Evolutionary conservation across 2,329 filamentous ascomycete genomes (phyloP), one percentile per base, ranked within the genome.

Genomic region (Elsinoe australis): DNA sequence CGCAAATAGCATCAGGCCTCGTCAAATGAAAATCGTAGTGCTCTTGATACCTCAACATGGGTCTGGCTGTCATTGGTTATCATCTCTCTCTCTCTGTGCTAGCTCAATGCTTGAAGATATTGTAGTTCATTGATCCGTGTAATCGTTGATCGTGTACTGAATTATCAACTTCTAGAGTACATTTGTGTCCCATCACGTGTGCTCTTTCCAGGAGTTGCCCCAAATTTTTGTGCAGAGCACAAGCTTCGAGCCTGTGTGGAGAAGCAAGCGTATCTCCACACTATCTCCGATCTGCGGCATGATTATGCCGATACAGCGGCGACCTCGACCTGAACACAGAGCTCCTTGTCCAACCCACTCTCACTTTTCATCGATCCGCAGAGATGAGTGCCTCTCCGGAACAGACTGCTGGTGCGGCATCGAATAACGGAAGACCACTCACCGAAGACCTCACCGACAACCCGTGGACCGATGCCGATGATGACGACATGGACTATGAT

Each of bases 401-500:
- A 17, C 14, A 18, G 7, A 12, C 18, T 24, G 39, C 39, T 21
- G 24, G 31, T 24, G 39, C 28, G 17, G 28, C 39, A 18, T 21
- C 39, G 19, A 24, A 26, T 19, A 44, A 26, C 21, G 31, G 14
- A 28, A 21, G 39, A 44, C 9, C 28, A 15, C 6, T 15, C n/a
- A 26, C 39, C 5, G 39, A 44, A 28, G 39, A 44, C 7, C 39
- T 17, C 12, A 44, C 39, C 4, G 39, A 44, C 12, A 44, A 32
- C 14, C 39, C 39, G 9, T 48, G 45, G 45, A 33, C 38, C 9
- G 34, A 38, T 38, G 45, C 32, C 15, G 64, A 64, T 55, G 68
- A 71, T 64, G 71, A 75, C 63, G 71, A 74, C 61, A 72, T 73
- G 67, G 71, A 74, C 53, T 72, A 69, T 61, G 64, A 72, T 56